Percentiles rank a stretch among this genome's conserved stretches.
These are phyloP conservation scores for Cercospora citrullina DNA, from an alignment of 2,329 filamentous ascomycete species.

Conservation along the genomic window DNA sequence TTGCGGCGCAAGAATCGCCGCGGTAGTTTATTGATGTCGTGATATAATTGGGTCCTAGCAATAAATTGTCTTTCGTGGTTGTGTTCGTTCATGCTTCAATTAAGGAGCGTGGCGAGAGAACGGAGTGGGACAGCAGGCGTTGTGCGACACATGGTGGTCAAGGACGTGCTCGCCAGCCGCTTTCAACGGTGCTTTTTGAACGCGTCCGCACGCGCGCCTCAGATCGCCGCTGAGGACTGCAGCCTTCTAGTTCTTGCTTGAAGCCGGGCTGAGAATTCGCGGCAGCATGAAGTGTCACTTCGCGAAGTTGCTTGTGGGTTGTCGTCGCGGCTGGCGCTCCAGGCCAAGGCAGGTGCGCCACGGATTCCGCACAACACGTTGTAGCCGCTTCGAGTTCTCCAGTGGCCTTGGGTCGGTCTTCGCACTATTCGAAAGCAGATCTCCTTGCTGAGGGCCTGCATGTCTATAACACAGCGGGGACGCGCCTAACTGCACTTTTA, in stretches of 20 bases:
- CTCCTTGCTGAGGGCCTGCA: background rate
- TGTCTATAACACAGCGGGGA: background rate
- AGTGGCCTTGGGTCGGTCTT: background rate
- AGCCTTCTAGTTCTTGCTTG: background rate
- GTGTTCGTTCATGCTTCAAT: constrained; percentile 11
- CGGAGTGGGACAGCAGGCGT: background rate
- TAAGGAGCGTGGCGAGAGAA: background rate
- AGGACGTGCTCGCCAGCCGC: background rate
- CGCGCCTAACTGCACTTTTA: background rate
- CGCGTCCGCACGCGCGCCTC: background rate
- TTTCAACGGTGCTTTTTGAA: background rate
- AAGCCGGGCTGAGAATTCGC: background rate
- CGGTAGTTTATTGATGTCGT: constrained; percentile 4
- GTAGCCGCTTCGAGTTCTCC: background rate
- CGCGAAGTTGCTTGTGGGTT: background rate
- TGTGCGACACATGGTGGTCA: constrained; percentile 8
- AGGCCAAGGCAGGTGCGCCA: background rate
- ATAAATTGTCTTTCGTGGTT: constrained; percentile 7
- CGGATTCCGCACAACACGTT: background rate
- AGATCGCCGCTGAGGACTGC: background rate
- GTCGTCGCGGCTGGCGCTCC: background rate
- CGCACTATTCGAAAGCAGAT: background rate
- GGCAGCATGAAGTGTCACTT: background rate
- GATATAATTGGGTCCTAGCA: constrained; percentile 12
- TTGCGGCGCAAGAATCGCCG: constrained; percentile 36